Percentiles rank a stretch among this genome's conserved stretches.
Conservation (phyloP, 192 early-diverging fungal genomes). For the Coemansia sp. region DNA sequence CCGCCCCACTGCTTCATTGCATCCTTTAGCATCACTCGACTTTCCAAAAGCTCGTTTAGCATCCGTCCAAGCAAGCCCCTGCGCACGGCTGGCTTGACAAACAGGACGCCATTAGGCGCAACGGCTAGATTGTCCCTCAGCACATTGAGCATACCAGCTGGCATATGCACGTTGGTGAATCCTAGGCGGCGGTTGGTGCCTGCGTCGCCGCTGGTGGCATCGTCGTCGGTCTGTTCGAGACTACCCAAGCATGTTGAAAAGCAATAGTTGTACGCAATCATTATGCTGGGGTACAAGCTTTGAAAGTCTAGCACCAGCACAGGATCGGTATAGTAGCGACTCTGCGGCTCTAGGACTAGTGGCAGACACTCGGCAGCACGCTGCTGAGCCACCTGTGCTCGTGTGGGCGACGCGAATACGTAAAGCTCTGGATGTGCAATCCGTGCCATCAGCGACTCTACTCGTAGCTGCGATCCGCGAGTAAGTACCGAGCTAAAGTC, state of each 20-base stretch:
- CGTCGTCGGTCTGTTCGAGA: slow-evolving; percentile 11
- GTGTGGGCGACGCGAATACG: slow-evolving; percentile 73
- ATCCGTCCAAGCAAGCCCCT: slow-evolving; percentile 77
- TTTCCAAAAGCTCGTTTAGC: slow-evolving; percentile 86
- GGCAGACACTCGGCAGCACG: slow-evolving; percentile 85
- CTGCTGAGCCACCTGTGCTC: slow-evolving; percentile 71
- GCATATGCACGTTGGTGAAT: slow-evolving; percentile 59
- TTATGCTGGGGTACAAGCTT: slow-evolving; percentile 90
- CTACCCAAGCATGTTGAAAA: slow-evolving; percentile 88
- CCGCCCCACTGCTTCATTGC: slow-evolving; percentile 68
- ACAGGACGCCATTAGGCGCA: slow-evolving; percentile 83
- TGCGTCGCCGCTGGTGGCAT: not conserved
- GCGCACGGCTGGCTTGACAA: slow-evolving; percentile 82
- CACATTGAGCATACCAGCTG: slow-evolving; percentile 60
- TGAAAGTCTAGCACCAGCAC: slow-evolving; percentile 92
- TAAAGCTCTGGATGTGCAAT: slow-evolving; percentile 78
- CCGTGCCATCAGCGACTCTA: slow-evolving; percentile 76
- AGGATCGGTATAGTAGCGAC: slow-evolving; percentile 81
- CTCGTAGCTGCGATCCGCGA: slow-evolving; percentile 90
- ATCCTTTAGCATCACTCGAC: slow-evolving; percentile 86
- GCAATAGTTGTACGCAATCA: slow-evolving; percentile 97
- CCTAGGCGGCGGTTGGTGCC: slow-evolving; percentile 61
- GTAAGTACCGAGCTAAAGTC: slow-evolving; percentile 85
- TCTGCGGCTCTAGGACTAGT: slow-evolving; percentile 84
- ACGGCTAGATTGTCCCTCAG: slow-evolving; percentile 72